Base-by-base conservation (phyloP, 208 protist species). In the Leptomonas seymouri region DNA sequence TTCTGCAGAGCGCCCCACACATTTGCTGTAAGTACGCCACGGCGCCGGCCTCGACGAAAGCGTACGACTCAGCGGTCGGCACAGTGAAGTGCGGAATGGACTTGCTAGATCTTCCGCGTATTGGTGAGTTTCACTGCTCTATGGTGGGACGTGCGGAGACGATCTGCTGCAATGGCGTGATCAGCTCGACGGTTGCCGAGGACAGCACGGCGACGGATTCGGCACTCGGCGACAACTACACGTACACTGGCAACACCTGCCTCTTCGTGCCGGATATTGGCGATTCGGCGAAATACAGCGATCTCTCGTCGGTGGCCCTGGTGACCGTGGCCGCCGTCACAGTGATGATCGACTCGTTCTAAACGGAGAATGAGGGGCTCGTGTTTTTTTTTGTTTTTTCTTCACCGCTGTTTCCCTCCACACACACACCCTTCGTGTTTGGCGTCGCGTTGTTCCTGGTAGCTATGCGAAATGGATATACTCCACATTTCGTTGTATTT, bases 91-190 rank as follows among this genome's bases (percentile, higher is more conserved):
- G 62, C 28, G 70, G 70, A 1, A 6, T 18, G 21, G 56, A 36
- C 20, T 3, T 76, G 21, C 54, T 64, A n/a, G 48, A 76, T 18
- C 60, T 76, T 12, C 70, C 62, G 18, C 60, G 18, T 18, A 39
- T 53, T 7, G 70, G 70, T 20, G 61, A 69, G 46, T 76, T 56
- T 55, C 61, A 69, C 54, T 76, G 70, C 55, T 30, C 28, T 3
- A 11, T 74, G 16, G 20, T 23, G 5, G 30, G 65, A 18, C 70
- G 62, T 31, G 31, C 25, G 25, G 0, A n/a, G 3, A 41, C 54
- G 0, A 50, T 76, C 18, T 76, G 70, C 70, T 76, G 70, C 48
- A 76, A 76, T 28, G 70, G 61, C 6, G 31, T 30, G 3, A 76
- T 76, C 42, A 63, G 30, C 11, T 16, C 31, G 5, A 21, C 56